Evolutionary conservation across 2,329 filamentous ascomycete species (phyloP).

Genomic region (Pseudopithomyces maydicus): DNA sequence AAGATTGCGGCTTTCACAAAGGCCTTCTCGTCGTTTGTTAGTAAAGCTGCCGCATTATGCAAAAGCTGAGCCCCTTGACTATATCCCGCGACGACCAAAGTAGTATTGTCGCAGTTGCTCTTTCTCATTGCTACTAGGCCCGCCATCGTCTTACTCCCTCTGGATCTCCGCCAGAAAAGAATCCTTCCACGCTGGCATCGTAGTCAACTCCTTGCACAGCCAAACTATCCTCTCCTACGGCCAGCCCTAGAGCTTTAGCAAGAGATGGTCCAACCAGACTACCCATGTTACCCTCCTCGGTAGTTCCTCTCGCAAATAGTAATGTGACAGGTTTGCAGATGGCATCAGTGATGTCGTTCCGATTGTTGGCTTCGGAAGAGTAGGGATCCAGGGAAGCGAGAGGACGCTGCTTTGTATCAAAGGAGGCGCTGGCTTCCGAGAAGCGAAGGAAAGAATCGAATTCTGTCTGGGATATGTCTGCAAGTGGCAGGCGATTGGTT

Average conservation of each 20-base stretch:
- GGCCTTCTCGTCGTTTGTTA: constrained; percentile 24
- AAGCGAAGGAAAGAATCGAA: neutral
- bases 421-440: neutral
- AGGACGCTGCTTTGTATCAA: neutral
- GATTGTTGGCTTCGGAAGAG: constrained; percentile 5
- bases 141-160: constrained; percentile 53
- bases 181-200: constrained; percentile 52
- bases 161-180: constrained; percentile 53
- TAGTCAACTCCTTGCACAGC: constrained; percentile 62
- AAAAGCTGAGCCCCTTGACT: constrained; percentile 49
- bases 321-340: constrained; percentile 51
- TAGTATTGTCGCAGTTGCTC: neutral
- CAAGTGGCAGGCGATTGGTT: constrained; percentile 27
- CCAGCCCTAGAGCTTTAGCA: constrained; percentile 50
- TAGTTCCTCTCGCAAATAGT: constrained; percentile 60
- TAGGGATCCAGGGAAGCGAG: neutral
- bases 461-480: neutral
- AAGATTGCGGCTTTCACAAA: constrained; percentile 39
- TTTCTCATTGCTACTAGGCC: neutral
- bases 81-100: neutral
- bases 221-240: constrained; percentile 50
- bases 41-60: constrained; percentile 50
- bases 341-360: constrained; percentile 18
- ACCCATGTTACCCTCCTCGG: constrained; percentile 59
- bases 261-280: constrained; percentile 56